A percentile compares a stretch with the other conserved stretches of the same genome.
These are phyloP conservation scores for Chlorella variabilis DNA, from an alignment of 163 green algal genomes.

Conservation along the genomic window DNA sequence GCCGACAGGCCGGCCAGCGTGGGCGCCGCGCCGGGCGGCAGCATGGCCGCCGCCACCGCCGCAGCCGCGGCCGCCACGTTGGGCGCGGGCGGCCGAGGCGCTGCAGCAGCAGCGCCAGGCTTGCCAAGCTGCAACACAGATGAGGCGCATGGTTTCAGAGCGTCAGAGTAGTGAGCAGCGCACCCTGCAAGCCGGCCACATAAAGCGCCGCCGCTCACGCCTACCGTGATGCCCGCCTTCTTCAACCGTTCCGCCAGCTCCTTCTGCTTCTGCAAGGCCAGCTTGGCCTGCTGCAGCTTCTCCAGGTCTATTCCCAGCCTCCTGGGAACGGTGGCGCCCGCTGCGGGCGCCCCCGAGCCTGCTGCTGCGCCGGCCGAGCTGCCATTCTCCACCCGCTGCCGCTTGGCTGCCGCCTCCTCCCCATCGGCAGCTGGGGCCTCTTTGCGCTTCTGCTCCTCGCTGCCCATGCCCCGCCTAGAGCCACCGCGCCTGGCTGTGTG, in stretches of 20 bases:
- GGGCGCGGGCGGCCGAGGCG: neutral
- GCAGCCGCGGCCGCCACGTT: neutral
- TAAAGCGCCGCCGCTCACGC: neutral
- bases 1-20: neutral
- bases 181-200: too few species aligned
- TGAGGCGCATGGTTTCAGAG: neutral
- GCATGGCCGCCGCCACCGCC: neutral
- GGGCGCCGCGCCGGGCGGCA: neutral
- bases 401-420: slow-evolving; percentile 16
- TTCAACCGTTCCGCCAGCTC: slow-evolving; percentile 73
- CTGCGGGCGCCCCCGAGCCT: neutral
- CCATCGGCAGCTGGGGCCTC: slow-evolving; percentile 8
- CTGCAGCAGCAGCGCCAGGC: slow-evolving; percentile 6
- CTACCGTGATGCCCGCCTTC: slow-evolving; percentile 44
- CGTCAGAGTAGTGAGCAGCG: neutral
- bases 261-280: slow-evolving; percentile 74
- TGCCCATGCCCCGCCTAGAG: neutral
- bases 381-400: slow-evolving; percentile 18
- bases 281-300: slow-evolving; percentile 77
- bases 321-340: too few species aligned
- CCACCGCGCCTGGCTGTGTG: too few species aligned
- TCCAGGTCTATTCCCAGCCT: slow-evolving; percentile 53
- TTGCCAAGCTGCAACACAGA: slow-evolving; percentile 1
- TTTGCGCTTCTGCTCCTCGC: slow-evolving; percentile 51
- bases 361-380: neutral